These are phyloP conservation scores for Tricholoma sp. DNA, from an alignment of 768 basidiomycete genomes.

Conservation along the genomic window DNA sequence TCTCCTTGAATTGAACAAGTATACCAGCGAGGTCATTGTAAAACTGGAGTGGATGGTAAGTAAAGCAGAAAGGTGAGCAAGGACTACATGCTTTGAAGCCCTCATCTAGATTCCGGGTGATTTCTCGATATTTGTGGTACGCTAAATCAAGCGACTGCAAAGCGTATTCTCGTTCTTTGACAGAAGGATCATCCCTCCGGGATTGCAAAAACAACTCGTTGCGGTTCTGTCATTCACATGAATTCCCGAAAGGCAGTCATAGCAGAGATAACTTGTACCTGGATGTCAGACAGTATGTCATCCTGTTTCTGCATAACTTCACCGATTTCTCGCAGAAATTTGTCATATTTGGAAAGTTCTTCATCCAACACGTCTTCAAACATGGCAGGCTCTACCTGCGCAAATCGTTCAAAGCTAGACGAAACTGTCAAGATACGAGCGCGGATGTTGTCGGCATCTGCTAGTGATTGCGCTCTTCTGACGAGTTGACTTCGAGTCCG, in stretches of 20 bases:
- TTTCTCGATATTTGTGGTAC: conserved; percentile 84
- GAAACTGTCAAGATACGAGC: conserved; percentile 63
- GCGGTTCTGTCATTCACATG: conserved; percentile 33
- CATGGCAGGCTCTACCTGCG: conserved; percentile 75
- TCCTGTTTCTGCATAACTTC: conserved; percentile 56
- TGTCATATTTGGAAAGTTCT: conserved; percentile 78
- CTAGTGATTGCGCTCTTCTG: conserved; percentile 55
- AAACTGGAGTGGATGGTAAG: conserved; percentile 46
- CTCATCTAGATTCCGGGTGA: conserved; percentile 79
- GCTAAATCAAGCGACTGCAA: conserved; percentile 81
- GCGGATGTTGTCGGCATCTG: conserved; percentile 69
- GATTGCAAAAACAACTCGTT: conserved; percentile 74
- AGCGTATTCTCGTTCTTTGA: conserved; percentile 77
- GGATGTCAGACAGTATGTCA: conserved; percentile 58
- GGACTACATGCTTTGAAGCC: conserved; percentile 63
- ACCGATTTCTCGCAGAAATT: conserved; percentile 56
- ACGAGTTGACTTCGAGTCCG: conserved; percentile 58
- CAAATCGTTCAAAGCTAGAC: conserved; percentile 56
- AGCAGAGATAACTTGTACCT: conserved; percentile 36
- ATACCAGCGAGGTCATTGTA: conserved; percentile 82
- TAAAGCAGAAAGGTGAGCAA: background rate
- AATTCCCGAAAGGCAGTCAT: background rate
- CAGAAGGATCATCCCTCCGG: conserved; percentile 67
- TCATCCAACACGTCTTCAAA: conserved; percentile 82
- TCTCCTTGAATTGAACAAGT: conserved; percentile 67